Percentiles rank a stretch among this genome's conserved stretches.
Conservation (phyloP, 495 filamentous ascomycete genomes). For the Penicillium desertorum region DNA sequence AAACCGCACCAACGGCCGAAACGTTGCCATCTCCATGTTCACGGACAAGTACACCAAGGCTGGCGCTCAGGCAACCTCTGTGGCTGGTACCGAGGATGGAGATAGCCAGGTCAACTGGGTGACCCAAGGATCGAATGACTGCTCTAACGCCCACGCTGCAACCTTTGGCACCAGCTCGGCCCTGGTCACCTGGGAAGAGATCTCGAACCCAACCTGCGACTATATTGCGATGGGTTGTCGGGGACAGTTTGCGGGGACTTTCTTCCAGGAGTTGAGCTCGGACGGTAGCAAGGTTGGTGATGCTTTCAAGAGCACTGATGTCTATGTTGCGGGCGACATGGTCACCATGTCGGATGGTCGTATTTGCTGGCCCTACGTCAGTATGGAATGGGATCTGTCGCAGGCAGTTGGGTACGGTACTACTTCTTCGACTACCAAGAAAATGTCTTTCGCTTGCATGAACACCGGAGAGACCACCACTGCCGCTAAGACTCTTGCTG, state of each 20-base stretch:
- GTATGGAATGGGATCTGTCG: constrained; percentile 48
- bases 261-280: constrained; percentile 50
- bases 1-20: constrained; percentile 50
- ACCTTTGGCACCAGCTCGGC: constrained; percentile 46
- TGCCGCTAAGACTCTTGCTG: no score
- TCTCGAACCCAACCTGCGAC: constrained; percentile 46
- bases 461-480: no score
- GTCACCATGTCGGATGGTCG: constrained; percentile 44
- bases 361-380: constrained; percentile 58
- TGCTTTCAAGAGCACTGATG: constrained; percentile 38
- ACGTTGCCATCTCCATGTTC: constrained; percentile 50
- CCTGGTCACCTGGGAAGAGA: constrained; percentile 55
- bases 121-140: constrained; percentile 46
- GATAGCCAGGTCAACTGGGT: constrained; percentile 55
- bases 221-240: constrained; percentile 53
- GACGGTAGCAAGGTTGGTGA: constrained; percentile 44
- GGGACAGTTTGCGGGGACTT: constrained; percentile 50
- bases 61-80: constrained; percentile 46
- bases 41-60: constrained; percentile 50
- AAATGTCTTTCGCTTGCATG: no score
- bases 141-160: constrained; percentile 54
- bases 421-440: no score
- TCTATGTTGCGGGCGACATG: constrained; percentile 55
- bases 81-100: constrained; percentile 47
- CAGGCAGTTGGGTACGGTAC: constrained; percentile 20